A percentile compares a stretch with the other conserved stretches of the same genome.
phyloP scores from a whole-genome alignment of 2,329 filamentous ascomycete genomes.

The Phialocephala subalpina region DNA sequence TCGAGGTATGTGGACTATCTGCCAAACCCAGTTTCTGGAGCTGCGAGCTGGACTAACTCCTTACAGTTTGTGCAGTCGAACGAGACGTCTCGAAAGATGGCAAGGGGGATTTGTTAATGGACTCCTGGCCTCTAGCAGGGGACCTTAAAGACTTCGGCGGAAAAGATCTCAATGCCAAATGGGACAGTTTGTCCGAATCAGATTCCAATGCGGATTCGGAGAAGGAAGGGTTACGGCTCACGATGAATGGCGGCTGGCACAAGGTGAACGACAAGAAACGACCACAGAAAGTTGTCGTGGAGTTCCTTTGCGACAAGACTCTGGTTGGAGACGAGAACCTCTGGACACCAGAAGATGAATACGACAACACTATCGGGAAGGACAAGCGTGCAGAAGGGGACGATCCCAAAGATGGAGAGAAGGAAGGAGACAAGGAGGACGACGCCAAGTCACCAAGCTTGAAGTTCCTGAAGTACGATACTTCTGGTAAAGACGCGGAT shows the following conservation, averaged over 20 bases:
- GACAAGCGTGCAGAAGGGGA: slow-evolving; percentile 42
- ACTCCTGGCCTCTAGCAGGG: slow-evolving; percentile 78
- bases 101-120: slow-evolving; percentile 56
- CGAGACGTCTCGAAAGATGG: slow-evolving; percentile 57
- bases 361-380: slow-evolving; percentile 46
- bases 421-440: slow-evolving; percentile 44
- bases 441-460: slow-evolving; percentile 64
- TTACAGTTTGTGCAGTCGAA: slow-evolving; percentile 77
- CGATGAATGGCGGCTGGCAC: slow-evolving; percentile 68
- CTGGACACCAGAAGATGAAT: slow-evolving; percentile 63
- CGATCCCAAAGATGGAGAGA: slow-evolving; percentile 42
- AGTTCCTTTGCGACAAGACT: slow-evolving; percentile 82
- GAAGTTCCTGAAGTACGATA: slow-evolving; percentile 78
- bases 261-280: slow-evolving; percentile 61
- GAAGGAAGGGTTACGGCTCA: slow-evolving; percentile 76
- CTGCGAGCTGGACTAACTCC: slow-evolving; percentile 22
- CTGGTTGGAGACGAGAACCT: slow-evolving; percentile 79
- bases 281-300: slow-evolving; percentile 79
- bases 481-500: slow-evolving; percentile 62
- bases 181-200: slow-evolving; percentile 70
- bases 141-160: slow-evolving; percentile 68
- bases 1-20: slow-evolving; percentile 58
- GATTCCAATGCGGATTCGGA: slow-evolving; percentile 69
- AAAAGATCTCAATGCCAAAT: slow-evolving; percentile 67
- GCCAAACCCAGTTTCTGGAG: neutral